Evolutionary conservation across 2,329 filamentous ascomycete genomes (phyloP).

Genomic region (Colletotrichum euphorbiae): DNA sequence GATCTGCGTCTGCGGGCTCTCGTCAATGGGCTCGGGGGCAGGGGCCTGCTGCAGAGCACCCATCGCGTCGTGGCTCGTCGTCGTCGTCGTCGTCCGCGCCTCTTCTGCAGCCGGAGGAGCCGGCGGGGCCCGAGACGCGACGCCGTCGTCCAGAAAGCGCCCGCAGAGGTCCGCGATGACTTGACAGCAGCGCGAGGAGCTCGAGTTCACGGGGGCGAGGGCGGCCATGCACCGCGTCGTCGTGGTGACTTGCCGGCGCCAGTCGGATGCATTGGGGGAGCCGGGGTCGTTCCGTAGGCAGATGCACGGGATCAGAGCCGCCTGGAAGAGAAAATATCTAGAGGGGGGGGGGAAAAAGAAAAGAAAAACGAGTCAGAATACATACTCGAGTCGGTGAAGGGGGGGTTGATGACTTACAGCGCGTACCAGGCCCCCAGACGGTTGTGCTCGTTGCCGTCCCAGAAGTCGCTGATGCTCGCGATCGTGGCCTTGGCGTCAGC

Average conservation of each 20-base stretch:
- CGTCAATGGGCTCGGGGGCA: conserved; percentile 45
- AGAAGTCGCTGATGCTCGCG: conserved; percentile 52
- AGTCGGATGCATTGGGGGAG: conserved; percentile 50
- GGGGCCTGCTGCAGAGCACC: background rate
- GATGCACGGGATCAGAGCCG: conserved; percentile 59
- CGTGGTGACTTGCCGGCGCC: conserved; percentile 54
- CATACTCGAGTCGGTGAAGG: no score
- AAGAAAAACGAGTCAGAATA: background rate
- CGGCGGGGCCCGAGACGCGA: background rate
- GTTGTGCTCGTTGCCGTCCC: conserved; percentile 51
- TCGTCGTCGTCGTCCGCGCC: background rate
- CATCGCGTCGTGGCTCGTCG: background rate
- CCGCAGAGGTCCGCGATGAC: conserved; percentile 57
- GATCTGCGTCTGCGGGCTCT: conserved; percentile 57
- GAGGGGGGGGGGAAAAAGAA: background rate
- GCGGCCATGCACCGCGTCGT: conserved; percentile 52
- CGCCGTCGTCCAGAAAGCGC: conserved; percentile 46
- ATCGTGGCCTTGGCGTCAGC: conserved; percentile 56
- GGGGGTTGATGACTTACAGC: conserved; percentile 44
- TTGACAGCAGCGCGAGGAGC: conserved; percentile 54
- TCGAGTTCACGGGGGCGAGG: conserved; percentile 53
- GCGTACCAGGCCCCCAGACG: conserved; percentile 58
- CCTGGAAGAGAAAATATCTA: conserved; percentile 62
- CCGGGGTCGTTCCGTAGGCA: conserved; percentile 57
- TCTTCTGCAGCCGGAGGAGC: background rate